Conservation (phyloP, 108 stramenopile genomes). For the Bacterosira constricta region DNA sequence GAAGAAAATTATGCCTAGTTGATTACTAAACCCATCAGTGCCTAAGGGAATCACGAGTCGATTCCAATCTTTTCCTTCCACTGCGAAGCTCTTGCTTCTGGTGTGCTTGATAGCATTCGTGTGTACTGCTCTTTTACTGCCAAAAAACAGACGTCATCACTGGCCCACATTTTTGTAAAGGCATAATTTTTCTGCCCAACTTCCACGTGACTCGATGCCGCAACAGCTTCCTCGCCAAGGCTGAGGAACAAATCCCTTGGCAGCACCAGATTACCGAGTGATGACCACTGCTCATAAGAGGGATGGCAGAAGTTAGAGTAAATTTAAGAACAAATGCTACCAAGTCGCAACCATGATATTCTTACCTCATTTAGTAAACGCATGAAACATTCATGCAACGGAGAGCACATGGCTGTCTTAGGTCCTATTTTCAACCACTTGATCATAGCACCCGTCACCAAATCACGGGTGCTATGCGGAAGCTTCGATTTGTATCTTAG, state of each 20-base stretch:
- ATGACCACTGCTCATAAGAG: slow-evolving; percentile 51
- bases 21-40: no score
- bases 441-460: slow-evolving; percentile 65
- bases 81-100: slow-evolving; percentile 47
- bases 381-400: slow-evolving; percentile 54
- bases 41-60: not conserved
- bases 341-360: not conserved
- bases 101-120: slow-evolving; percentile 61
- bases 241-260: slow-evolving; percentile 71
- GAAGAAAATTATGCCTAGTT: not conserved
- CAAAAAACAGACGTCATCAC: slow-evolving; percentile 45
- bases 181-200: slow-evolving; percentile 37
- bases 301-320: not conserved
- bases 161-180: slow-evolving; percentile 62
- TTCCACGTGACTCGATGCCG: slow-evolving; percentile 47
- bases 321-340: not conserved
- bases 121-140: slow-evolving; percentile 65
- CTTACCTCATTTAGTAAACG: slow-evolving; percentile 64
- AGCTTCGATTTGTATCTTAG: slow-evolving; percentile 77
- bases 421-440: slow-evolving; percentile 56
- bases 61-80: slow-evolving; percentile 77
- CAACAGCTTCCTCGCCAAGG: slow-evolving; percentile 54
- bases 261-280: slow-evolving; percentile 73
- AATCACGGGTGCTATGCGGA: slow-evolving; percentile 66
- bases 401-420: slow-evolving; percentile 24